Base-by-base conservation (phyloP, 192 early-diverging fungal species). In the Rhizophlyctis rosea region DNA sequence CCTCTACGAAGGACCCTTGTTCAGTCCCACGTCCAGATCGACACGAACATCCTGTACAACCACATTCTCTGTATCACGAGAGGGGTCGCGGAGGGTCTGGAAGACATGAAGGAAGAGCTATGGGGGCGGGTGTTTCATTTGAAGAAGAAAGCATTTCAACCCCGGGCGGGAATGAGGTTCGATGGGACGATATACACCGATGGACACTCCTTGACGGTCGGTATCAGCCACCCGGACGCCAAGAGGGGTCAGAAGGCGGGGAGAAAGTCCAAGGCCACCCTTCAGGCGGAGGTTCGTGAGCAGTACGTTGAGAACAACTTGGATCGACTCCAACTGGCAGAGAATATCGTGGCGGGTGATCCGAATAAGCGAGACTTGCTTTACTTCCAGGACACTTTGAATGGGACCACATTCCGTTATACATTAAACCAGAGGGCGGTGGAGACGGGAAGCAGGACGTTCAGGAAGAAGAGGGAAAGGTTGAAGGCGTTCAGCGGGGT, bases 331-430 rank as follows among this genome's bases (percentile, higher is more conserved):
- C 4, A 32, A 24, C 7, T 11, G 13, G 62, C 62, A 63, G 57
- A 13, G 21, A 64, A 64, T 27, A 61, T 64, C 36, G 62, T 64
- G 5, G 57, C 47, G 16, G 30, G 21, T 18, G 62, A 64, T 27
- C 62, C 62, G 14, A 64, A 64, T 36, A 64, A 64, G 35, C 4
- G 62, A 5, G 62, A 64, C 28, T 21, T 64, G 13, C 35, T 64
- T 4, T 64, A 28, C 36, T 64, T 56, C 29, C 60, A 27, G 25
- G 60, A 61, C 31, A 24, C 14, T 7, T 28, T 5, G 7, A 24
- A 57, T n/a, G 60, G 60, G 14, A 23, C 25, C 7, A 7, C 28
- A 11, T 61, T 61, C 31, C 53, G 60, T 7, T 61, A 61, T 27
- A 61, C 60, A 13, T 58, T 50, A 18, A 61, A 61, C 31, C 60